phyloP scores from a whole-genome alignment of 208 protist genomes.

The Leishmania tropica region DNA sequence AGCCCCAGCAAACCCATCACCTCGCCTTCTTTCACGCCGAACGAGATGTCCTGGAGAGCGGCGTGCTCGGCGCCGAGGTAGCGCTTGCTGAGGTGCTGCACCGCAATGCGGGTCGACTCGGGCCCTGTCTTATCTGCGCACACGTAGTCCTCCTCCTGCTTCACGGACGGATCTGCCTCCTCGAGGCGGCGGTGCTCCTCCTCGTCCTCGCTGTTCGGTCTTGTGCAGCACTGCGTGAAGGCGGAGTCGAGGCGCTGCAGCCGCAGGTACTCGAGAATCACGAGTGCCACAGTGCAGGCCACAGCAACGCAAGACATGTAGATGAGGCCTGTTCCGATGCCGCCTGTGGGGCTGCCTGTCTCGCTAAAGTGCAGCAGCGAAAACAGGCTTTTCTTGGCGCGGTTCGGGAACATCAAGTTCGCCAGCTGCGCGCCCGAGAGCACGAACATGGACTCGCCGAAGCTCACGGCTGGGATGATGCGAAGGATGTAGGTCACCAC shows the following conservation, averaged over 20 bases:
- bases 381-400: conserved; percentile 43
- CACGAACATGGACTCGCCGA: conserved; percentile 78
- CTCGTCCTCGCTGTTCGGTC: conserved; percentile 21
- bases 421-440: conserved; percentile 56
- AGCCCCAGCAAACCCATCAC: conserved; percentile 88
- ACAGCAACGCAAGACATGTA: conserved; percentile 76
- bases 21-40: conserved; percentile 80
- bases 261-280: conserved; percentile 63
- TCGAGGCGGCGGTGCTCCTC: conserved; percentile 24
- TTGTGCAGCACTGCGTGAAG: conserved; percentile 23
- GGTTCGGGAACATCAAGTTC: conserved; percentile 48
- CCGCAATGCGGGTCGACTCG: conserved; percentile 52
- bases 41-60: conserved; percentile 68
- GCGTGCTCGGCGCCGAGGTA: conserved; percentile 34
- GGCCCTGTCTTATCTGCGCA: conserved; percentile 40
- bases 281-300: conserved; percentile 50
- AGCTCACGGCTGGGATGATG: conserved; percentile 68
- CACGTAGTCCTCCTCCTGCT: conserved; percentile 53
- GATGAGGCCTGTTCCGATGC: conserved; percentile 69
- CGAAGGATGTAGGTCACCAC: conserved; percentile 58
- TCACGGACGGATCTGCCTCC: conserved; percentile 36
- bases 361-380: conserved; percentile 33
- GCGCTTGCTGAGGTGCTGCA: conserved; percentile 71
- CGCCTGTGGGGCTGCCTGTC: conserved; percentile 36
- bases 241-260: conserved; percentile 33